phyloP scores from a whole-genome alignment of 768 basidiomycete species.

The Scleroderma bovista region DNA sequence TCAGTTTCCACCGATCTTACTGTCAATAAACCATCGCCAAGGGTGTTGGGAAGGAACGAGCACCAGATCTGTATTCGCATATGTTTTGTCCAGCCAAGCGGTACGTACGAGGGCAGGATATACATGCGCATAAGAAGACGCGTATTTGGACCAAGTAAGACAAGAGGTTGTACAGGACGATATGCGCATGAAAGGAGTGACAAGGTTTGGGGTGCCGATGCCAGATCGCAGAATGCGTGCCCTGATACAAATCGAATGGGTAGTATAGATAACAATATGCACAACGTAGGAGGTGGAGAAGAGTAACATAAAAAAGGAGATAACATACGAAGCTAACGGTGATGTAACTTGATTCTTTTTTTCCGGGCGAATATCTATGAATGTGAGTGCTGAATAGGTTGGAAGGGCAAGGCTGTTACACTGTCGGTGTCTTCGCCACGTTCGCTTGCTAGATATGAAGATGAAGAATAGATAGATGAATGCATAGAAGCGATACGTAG shows the following conservation, averaged over 20 bases:
- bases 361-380: constrained; percentile 3
- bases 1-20: too few species aligned
- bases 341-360: background rate
- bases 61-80: background rate
- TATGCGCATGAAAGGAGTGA: constrained; percentile 3
- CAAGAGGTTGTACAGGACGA: background rate
- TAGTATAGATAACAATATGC: background rate
- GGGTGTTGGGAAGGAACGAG: too few species aligned
- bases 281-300: background rate
- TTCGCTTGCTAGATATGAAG: constrained; percentile 18
- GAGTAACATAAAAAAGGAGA: background rate
- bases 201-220: constrained; percentile 1
- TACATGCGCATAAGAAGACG: constrained; percentile 2
- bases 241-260: background rate
- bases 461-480: constrained; percentile 37
- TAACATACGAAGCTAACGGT: constrained; percentile 12
- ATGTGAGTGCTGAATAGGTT: constrained; percentile 14
- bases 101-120: constrained; percentile 10
- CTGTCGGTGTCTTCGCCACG: constrained; percentile 22
- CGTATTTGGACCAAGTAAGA: constrained; percentile 10
- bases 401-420: constrained; percentile 26
- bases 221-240: constrained; percentile 2
- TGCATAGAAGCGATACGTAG: constrained; percentile 57
- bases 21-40: too few species aligned
- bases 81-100: constrained; percentile 4